These are phyloP conservation scores for Pyrrhoderma lamaoense DNA, from an alignment of 1,284 basidiomycete genomes.

Conservation along the genomic window DNA sequence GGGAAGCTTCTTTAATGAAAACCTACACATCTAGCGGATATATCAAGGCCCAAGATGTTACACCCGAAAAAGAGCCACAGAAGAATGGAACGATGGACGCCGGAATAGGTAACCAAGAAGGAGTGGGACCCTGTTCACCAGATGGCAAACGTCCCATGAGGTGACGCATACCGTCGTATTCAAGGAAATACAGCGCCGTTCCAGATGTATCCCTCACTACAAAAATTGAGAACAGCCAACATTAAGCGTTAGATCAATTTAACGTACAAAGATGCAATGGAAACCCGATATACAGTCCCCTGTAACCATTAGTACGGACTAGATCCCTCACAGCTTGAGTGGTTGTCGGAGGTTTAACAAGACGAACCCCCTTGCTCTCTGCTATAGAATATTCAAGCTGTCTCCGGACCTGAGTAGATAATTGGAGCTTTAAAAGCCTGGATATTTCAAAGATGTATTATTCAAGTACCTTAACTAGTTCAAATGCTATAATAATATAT, in stretches of 20 bases:
- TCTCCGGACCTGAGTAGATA: constrained; percentile 47
- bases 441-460: too few species aligned
- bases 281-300: constrained; percentile 80
- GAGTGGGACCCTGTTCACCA: constrained; percentile 70
- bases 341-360: constrained; percentile 69
- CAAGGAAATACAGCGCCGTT: constrained; percentile 80
- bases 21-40: constrained; percentile 78
- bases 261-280: constrained; percentile 58
- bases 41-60: constrained; percentile 79
- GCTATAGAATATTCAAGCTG: constrained; percentile 95
- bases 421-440: constrained; percentile 28
- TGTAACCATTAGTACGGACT: constrained; percentile 54
- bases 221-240: constrained; percentile 24
- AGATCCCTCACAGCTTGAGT: constrained; percentile 67
- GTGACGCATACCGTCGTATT: constrained; percentile 81
- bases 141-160: constrained; percentile 60
- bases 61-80: constrained; percentile 78
- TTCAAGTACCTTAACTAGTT: constrained; percentile 82
- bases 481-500: constrained; percentile 57
- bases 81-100: constrained; percentile 74
- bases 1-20: not conserved
- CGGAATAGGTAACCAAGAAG: constrained; percentile 73
- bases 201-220: constrained; percentile 70
- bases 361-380: constrained; percentile 58
- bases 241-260: constrained; percentile 29